Percentiles rank a stretch among this genome's conserved stretches.
Evolutionary conservation across 495 filamentous ascomycete genomes (phyloP).

Genomic region (Daldinia caldariorum): DNA sequence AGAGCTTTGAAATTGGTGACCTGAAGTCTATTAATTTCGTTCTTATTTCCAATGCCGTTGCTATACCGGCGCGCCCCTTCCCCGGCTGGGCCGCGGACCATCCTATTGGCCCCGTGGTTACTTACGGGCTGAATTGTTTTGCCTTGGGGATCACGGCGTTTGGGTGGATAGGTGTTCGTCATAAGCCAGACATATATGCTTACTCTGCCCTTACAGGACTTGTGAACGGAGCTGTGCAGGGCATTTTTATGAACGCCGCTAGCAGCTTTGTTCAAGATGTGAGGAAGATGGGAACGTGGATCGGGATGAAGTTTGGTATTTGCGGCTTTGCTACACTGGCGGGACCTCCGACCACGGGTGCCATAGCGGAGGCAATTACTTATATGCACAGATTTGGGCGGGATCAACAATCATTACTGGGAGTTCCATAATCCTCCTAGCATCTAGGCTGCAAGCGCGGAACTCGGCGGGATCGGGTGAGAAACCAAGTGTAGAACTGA

Average conservation of each 20-base stretch:
- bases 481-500: too few species aligned
- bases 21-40: slow-evolving; percentile 53
- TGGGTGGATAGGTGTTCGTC: slow-evolving; percentile 50
- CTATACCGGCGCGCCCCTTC: slow-evolving; percentile 50
- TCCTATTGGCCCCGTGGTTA: slow-evolving; percentile 52
- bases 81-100: slow-evolving; percentile 52
- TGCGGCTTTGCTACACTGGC: slow-evolving; percentile 54
- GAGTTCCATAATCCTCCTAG: slow-evolving; percentile 15
- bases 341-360: slow-evolving; percentile 56
- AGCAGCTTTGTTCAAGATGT: slow-evolving; percentile 54
- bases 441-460: slow-evolving; percentile 13
- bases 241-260: slow-evolving; percentile 51
- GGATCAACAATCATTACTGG: slow-evolving; percentile 41
- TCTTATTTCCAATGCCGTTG: slow-evolving; percentile 53
- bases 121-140: slow-evolving; percentile 45
- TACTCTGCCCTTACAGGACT: slow-evolving; percentile 55
- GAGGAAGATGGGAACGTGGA: slow-evolving; percentile 56
- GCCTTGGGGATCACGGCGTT: slow-evolving; percentile 50
- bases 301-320: slow-evolving; percentile 56
- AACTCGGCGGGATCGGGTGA: background rate
- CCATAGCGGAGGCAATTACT: slow-evolving; percentile 52
- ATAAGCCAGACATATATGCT: slow-evolving; percentile 52
- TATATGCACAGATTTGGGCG: slow-evolving; percentile 55
- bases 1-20: slow-evolving; percentile 51
- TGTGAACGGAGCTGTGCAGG: slow-evolving; percentile 55